These are phyloP conservation scores for Tetracladium maxilliforme DNA, from an alignment of 2,329 filamentous ascomycete genomes.

Conservation along the genomic window DNA sequence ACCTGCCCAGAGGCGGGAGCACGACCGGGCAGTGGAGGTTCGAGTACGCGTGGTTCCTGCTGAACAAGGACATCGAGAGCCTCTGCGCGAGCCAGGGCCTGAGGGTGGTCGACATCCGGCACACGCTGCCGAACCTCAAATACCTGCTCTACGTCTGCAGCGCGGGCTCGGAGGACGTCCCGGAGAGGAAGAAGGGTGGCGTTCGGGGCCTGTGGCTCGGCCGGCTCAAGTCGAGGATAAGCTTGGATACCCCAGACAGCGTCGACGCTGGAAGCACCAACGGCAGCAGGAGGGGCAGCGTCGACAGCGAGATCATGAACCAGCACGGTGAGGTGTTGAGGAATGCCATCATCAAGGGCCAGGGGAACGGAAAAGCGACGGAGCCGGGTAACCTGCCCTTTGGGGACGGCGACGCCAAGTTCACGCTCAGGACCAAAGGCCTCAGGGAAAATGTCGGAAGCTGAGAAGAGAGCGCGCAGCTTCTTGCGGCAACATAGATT, in stretches of 20 bases:
- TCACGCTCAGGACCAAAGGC: conserved; percentile 40
- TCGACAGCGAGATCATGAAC: too few relatives aligned
- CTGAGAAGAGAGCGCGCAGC: too few relatives aligned
- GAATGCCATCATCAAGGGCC: too few relatives aligned
- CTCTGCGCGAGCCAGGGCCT: conserved; percentile 53
- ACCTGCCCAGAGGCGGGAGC: too few relatives aligned
- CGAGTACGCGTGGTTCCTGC: conserved; percentile 89
- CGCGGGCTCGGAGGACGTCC: conserved; percentile 53
- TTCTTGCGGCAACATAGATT: too few relatives aligned
- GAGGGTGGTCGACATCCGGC: conserved; percentile 74
- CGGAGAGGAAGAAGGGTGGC: conserved; percentile 45
- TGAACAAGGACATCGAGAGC: conserved; percentile 86
- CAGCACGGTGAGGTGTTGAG: too few relatives aligned
- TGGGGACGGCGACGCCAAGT: conserved; percentile 25
- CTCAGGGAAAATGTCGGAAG: conserved; percentile 34
- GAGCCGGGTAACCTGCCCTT: too few relatives aligned
- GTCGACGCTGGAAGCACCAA: too few relatives aligned
- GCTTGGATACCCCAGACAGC: too few relatives aligned
- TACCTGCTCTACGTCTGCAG: conserved; percentile 84
- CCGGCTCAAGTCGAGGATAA: too few relatives aligned
- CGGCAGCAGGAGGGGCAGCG: too few relatives aligned
- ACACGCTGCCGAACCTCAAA: conserved; percentile 86
- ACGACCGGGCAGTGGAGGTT: conserved; percentile 72
- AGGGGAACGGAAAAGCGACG: too few relatives aligned
- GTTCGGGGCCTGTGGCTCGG: conserved; percentile 40